Conservation (phyloP, 2,329 filamentous ascomycete genomes). For the Rhynchosporium secalis region DNA sequence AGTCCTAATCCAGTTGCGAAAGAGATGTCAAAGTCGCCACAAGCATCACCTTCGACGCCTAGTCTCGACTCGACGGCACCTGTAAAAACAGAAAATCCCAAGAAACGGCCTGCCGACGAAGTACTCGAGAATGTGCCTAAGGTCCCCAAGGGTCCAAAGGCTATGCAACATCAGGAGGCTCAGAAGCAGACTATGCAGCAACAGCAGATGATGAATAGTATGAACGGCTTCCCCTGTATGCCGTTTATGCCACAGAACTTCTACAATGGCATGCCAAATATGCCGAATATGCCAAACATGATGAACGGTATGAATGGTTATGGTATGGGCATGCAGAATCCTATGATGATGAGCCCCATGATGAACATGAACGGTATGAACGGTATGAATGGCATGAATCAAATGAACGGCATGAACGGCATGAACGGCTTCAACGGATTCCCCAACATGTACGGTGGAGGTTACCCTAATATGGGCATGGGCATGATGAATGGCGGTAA, state of each 20-base stretch:
- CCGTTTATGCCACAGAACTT: slow-evolving; percentile 40
- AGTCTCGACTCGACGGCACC: slow-evolving; percentile 42
- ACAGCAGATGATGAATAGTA: slow-evolving; percentile 50
- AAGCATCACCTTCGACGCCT: slow-evolving; percentile 34
- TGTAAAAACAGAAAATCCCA: slow-evolving; percentile 46
- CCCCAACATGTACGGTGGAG: slow-evolving; percentile 9
- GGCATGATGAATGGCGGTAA: slow-evolving; percentile 20
- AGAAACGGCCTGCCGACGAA: slow-evolving; percentile 83
- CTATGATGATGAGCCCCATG: slow-evolving; percentile 36
- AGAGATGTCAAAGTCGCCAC: slow-evolving; percentile 38
- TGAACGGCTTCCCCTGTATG: slow-evolving; percentile 39
- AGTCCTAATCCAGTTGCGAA: slow-evolving; percentile 39
- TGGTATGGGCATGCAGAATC: slow-evolving; percentile 41
- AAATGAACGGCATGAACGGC: slow-evolving; percentile 41
- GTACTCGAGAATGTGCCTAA: slow-evolving; percentile 59
- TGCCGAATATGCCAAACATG: slow-evolving; percentile 12
- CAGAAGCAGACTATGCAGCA: slow-evolving; percentile 45
- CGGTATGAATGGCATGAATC: slow-evolving; percentile 45
- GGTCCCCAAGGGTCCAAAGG: slow-evolving; percentile 65
- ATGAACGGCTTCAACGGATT: slow-evolving; percentile 38
- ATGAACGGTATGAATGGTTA: slow-evolving; percentile 19
- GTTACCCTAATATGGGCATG: slow-evolving; percentile 42
- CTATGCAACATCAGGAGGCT: slow-evolving; percentile 55
- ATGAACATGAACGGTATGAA: slow-evolving; percentile 40
- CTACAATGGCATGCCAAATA: slow-evolving; percentile 40